These are phyloP conservation scores for Dictyostelium intermedium DNA, from an alignment of 78 protist genomes.

Conservation along the genomic window DNA sequence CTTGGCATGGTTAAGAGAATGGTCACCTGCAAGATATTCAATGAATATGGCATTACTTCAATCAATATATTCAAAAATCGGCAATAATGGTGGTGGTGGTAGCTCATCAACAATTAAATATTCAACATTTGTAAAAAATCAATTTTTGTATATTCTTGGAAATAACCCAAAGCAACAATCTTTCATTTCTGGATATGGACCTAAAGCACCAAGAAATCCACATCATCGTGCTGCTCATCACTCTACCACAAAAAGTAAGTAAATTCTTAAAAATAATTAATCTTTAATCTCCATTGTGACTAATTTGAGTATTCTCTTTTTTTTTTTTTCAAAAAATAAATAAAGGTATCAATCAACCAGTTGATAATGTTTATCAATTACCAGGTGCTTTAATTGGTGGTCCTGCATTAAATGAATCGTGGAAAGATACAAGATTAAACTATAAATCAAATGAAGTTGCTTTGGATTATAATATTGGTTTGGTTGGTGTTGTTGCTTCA, in stretches of 20 bases:
- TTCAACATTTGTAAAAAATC: background rate
- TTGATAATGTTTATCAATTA: background rate
- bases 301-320: no score
- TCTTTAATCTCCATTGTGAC: no score
- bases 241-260: background rate
- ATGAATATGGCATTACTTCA: conserved; percentile 49
- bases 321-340: background rate
- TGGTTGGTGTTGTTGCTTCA: conserved; percentile 41
- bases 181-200: conserved; percentile 32
- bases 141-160: conserved; percentile 18
- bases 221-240: conserved; percentile 69
- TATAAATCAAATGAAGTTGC: conserved; percentile 26
- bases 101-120: background rate
- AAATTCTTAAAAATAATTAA: background rate
- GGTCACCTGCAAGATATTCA: conserved; percentile 69
- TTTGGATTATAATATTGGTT: conserved; percentile 31
- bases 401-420: background rate
- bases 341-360: background rate
- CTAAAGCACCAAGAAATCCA: conserved; percentile 39
- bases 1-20: conserved; percentile 44
- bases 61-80: background rate
- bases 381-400: conserved; percentile 45
- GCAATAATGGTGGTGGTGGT: background rate
- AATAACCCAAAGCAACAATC: conserved; percentile 13
- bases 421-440: background rate